These are phyloP conservation scores for Mucor ambiguus DNA, from an alignment of 371 early-diverging fungal species.

Conservation along the genomic window DNA sequence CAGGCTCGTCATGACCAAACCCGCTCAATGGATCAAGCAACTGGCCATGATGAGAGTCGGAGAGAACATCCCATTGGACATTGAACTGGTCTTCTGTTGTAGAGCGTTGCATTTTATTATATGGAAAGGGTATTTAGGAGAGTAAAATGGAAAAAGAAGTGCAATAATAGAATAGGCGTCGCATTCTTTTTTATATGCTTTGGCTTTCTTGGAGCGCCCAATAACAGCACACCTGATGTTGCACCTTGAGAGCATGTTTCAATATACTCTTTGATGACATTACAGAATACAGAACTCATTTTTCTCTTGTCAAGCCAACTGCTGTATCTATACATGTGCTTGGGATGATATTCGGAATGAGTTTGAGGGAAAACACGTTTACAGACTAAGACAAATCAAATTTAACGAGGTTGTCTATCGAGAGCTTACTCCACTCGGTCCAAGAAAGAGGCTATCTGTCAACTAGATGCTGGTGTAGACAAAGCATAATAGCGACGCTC, in stretches of 20 bases:
- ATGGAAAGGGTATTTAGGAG: conserved; percentile 1
- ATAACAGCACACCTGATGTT: background rate
- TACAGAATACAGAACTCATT: background rate
- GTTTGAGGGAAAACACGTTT: too few species aligned
- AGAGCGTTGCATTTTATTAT: conserved; percentile 20
- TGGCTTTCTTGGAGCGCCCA: conserved; percentile 3
- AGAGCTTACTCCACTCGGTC: too few species aligned
- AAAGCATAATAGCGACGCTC: background rate
- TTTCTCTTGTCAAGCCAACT: background rate
- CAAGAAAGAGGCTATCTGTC: too few species aligned
- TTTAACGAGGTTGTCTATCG: too few species aligned
- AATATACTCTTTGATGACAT: background rate
- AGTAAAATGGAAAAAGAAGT: conserved; percentile 4
- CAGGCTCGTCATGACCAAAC: conserved; percentile 13
- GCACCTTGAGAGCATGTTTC: background rate
- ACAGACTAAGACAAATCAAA: too few species aligned
- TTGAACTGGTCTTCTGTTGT: conserved; percentile 36
- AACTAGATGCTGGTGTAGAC: background rate
- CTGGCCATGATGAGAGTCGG: conserved; percentile 1
- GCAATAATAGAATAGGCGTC: background rate
- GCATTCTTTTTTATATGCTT: conserved; percentile 2
- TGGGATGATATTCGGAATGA: background rate
- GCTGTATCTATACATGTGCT: background rate
- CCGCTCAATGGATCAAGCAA: conserved; percentile 19
- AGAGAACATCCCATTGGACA: conserved; percentile 39